Percentiles rank a stretch among this genome's conserved stretches.
phyloP scores from a whole-genome alignment of 345 rosid genomes.

The Luvunga scandens region DNA sequence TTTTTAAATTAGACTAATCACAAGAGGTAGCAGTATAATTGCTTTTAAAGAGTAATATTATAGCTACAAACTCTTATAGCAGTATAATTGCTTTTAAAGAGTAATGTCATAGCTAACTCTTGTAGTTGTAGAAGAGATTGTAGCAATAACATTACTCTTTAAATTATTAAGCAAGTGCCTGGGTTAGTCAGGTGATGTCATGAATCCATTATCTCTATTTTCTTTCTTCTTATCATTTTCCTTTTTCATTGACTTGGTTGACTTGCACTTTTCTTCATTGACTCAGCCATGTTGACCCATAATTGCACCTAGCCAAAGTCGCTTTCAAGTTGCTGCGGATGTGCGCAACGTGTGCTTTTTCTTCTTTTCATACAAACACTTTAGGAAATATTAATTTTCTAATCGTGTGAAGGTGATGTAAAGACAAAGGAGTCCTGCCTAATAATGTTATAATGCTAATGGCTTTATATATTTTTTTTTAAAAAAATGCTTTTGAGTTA shows the following conservation, averaged over 20 bases:
- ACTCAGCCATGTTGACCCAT: slow-evolving; percentile 32
- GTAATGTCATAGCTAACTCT: too few relatives aligned
- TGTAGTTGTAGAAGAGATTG: too few relatives aligned
- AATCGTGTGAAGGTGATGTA: background rate
- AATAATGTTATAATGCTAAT: background rate
- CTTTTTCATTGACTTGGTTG: slow-evolving; percentile 34
- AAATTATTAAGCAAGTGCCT: slow-evolving; percentile 2
- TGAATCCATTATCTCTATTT: background rate
- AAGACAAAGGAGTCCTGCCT: background rate
- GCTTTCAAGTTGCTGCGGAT: background rate
- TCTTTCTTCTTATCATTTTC: background rate
- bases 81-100: too few relatives aligned
- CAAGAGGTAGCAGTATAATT: too few relatives aligned
- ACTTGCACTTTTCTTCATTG: slow-evolving; percentile 37
- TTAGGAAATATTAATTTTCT: background rate
- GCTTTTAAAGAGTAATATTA: too few relatives aligned
- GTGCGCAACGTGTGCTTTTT: background rate
- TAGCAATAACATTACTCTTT: background rate
- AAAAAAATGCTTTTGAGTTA: too few relatives aligned
- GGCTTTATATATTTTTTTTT: background rate
- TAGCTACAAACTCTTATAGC: too few relatives aligned
- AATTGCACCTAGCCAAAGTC: slow-evolving; percentile 4
- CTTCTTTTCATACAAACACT: background rate
- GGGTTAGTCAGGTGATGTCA: slow-evolving; percentile 8
- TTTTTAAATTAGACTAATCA: background rate